Base-by-base conservation (phyloP, 2,329 filamentous ascomycete species). In the Penicillium sp. region DNA sequence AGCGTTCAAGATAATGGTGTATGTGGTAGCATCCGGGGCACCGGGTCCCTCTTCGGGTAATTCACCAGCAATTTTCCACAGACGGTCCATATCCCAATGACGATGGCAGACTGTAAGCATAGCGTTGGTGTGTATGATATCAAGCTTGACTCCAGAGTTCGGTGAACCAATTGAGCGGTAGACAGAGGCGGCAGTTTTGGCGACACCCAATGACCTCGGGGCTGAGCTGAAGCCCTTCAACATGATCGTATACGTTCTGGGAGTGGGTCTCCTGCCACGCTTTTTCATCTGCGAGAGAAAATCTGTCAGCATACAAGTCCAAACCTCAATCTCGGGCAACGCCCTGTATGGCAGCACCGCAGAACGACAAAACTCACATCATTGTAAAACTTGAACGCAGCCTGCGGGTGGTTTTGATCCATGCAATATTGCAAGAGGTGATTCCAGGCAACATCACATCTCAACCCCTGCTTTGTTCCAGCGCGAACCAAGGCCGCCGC, bases 401-500 rank as follows among this genome's bases (percentile, higher is more conserved):
- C 77, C 59, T 82, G 81, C 35, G 91, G 74, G 51, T 82, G 81
- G 42, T 84, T 79, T 25, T 85, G 79, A 42, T 82, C 76, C 72
- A 97, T 77, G 61, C 85, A 80, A 73, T 91, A 86, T 57, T 88
- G 83, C 56, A 99, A 87, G 44, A 96, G 75, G 69, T 90, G 85
- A 74, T 97, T 97, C 93, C 93, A 99, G 58, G 89, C 87, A 57
- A 96, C 92, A 4, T 84, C 79, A 62, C 89, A 86, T 57, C 86
- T 78, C 62, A 83, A 80, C 0, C 80, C 74, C 63, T 82, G 85
- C 72, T 87, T 91, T n/a, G 73, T 68, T 25, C 89, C 88, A 65
- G 83, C 79, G 57, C 89, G 86, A 38, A 89, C 84, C 58, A 96
- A 73, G 21, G 84, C 78, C 42, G 88, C 74, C 27, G 92, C 91